Percentiles rank a stretch among this genome's conserved stretches.
Evolutionary conservation across 2,329 filamentous ascomycete genomes (phyloP).

Genomic region (Zarea fungicola): DNA sequence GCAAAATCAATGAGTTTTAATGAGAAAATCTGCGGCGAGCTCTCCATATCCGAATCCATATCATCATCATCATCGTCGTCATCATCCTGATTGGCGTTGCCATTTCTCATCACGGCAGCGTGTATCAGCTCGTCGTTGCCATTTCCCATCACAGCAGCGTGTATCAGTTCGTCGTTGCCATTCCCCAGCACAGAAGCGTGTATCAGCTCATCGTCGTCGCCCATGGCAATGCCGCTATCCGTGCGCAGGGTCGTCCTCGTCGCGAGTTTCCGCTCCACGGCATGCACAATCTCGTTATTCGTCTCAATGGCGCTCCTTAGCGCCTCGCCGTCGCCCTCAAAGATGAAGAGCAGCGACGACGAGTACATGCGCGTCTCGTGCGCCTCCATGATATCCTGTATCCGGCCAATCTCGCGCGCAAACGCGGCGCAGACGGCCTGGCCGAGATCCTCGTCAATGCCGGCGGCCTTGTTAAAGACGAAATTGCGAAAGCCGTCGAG

Average conservation of each 20-base stretch:
- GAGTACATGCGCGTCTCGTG: conserved; percentile 62
- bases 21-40: conserved; percentile 61
- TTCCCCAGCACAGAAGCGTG: background rate
- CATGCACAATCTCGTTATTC: conserved; percentile 44
- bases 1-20: conserved; percentile 96
- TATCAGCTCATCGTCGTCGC: conserved; percentile 33
- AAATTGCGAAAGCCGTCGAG: conserved; percentile 50
- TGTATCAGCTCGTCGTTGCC: too few relatives aligned
- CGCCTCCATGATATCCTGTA: conserved; percentile 47
- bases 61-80: conserved; percentile 46
- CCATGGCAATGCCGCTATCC: conserved; percentile 51
- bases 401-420: conserved; percentile 44
- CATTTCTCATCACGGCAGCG: too few relatives aligned
- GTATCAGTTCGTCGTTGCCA: conserved; percentile 9
- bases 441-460: conserved; percentile 55
- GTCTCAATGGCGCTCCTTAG: conserved; percentile 49
- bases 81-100: conserved; percentile 25
- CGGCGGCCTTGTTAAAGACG: conserved; percentile 52
- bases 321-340: conserved; percentile 56
- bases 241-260: conserved; percentile 39
- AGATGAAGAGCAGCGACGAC: conserved; percentile 56
- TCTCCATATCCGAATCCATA: conserved; percentile 38
- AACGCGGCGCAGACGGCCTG: conserved; percentile 51
- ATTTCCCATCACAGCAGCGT: too few relatives aligned
- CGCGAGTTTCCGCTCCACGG: conserved; percentile 42